Base-by-base conservation (phyloP, 2,329 filamentous ascomycete genomes). In the Teratosphaeria epicoccoides region DNA sequence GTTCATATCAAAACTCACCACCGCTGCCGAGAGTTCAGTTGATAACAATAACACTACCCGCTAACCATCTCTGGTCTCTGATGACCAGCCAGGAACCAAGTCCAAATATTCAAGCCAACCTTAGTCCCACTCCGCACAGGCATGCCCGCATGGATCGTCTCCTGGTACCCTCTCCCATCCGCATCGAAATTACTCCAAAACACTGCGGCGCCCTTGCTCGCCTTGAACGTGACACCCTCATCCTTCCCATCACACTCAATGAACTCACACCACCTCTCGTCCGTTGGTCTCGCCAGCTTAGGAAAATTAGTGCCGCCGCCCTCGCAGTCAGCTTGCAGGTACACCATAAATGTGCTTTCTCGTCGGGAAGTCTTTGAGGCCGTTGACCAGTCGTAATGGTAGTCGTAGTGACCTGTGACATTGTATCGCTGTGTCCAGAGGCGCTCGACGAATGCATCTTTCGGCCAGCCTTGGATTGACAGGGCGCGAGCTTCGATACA, bases 41-140 rank as follows among this genome's bases (percentile, higher is more conserved):
- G 6, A 7, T 17, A 17, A 9, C 9, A 14, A 40, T 4, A 14
- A n/a, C 2, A 20, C 4, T 20, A 40, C n/a, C 20, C n/a, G 33
- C 33, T 17, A 20, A 14, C 33, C 7, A 17, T 6, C 20, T 20
- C 33, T 17, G 33, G 33, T 9, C 33, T 40, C n/a, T 17, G 17
- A 40, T 40, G 33, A 7, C 33, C 33, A 6, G 33, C 33, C 33
- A 40, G n/a, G 10, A 40, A 77, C 79, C 79, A 82, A 65, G 76
- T 81, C 80, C 80, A 83, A 55, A 83, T 80, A 66, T 83, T 83
- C 66, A 83, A 64, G 0, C 80, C 80, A 52, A 82, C 72, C 68
- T 83, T 83, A 33, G 67, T 71, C 2, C 80, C 80, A 40, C 65
- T 70, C 47, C 66, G 65, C 0, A 83, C 79, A 7, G 80, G 79